Evolutionary conservation across 1,139 yeast genomes (phyloP).

Genomic region (Lodderomyces margitis): DNA sequence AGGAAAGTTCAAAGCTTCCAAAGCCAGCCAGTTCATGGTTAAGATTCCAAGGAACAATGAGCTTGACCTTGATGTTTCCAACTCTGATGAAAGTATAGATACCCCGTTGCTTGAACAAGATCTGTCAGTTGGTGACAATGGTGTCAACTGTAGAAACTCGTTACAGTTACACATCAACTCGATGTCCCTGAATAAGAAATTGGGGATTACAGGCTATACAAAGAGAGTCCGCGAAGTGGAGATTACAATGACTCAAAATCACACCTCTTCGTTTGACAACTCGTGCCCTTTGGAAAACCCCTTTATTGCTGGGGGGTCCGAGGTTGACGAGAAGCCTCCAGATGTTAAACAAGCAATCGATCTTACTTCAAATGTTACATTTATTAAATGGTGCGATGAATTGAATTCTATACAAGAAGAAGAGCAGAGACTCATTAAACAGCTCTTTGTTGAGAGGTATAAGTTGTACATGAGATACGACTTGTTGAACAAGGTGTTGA

Average conservation of each 20-base stretch:
- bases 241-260: constrained; percentile 1
- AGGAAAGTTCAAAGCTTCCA: not conserved
- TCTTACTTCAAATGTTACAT: not conserved
- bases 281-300: not conserved
- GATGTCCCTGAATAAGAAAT: not conserved
- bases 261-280: not conserved
- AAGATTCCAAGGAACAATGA: not conserved
- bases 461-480: constrained; percentile 37
- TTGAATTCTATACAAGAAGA: constrained; percentile 1
- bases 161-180: not conserved
- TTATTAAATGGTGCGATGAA: constrained; percentile 1
- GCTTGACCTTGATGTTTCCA: not conserved
- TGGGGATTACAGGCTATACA: not conserved
- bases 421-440: constrained; percentile 22
- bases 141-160: not conserved
- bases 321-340: not conserved
- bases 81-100: not conserved
- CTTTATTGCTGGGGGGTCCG: not conserved
- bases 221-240: not conserved
- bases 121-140: not conserved
- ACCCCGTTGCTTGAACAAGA: not conserved
- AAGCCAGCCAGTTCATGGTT: not conserved
- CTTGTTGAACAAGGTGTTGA: constrained; percentile 22
- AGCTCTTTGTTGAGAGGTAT: constrained; percentile 33
- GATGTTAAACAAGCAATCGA: not conserved